phyloP scores from a whole-genome alignment of 1,139 yeast genomes.

The Yamadazyma taylorii region DNA sequence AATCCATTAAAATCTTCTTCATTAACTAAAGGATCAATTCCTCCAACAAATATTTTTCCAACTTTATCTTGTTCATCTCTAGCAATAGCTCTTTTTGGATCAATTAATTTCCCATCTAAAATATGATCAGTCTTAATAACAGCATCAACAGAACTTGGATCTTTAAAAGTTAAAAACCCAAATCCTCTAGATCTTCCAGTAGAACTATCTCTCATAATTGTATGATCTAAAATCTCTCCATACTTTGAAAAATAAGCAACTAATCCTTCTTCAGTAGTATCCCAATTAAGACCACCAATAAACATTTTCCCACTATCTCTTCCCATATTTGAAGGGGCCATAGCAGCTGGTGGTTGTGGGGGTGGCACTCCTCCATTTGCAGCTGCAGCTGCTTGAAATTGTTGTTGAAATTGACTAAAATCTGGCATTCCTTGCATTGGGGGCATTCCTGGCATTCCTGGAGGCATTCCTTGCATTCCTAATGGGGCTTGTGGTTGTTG shows the following conservation, averaged over 20 bases:
- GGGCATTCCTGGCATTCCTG: slow-evolving; percentile 11
- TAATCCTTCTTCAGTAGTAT: slow-evolving; percentile 85
- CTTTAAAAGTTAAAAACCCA: slow-evolving; percentile 89
- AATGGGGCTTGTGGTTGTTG: slow-evolving; percentile 5
- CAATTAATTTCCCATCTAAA: slow-evolving; percentile 94
- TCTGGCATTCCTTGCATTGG: slow-evolving; percentile 12
- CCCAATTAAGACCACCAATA: slow-evolving; percentile 98
- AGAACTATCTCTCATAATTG: slow-evolving; percentile 88
- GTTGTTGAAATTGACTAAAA: slow-evolving; percentile 15
- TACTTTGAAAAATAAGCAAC: slow-evolving; percentile 82
- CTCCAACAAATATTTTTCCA: slow-evolving; percentile 97
- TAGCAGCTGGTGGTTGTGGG: slow-evolving; percentile 18
- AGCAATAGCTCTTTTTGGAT: slow-evolving; percentile 97
- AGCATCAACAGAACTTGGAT: slow-evolving; percentile 79
- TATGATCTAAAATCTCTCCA: slow-evolving; percentile 87
- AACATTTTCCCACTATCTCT: slow-evolving; percentile 84
- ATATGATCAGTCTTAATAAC: slow-evolving; percentile 88
- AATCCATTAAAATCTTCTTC: slow-evolving; percentile 88
- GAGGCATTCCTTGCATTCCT: slow-evolving; percentile 5
- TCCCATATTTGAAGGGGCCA: slow-evolving; percentile 38
- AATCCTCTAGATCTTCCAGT: slow-evolving; percentile 97
- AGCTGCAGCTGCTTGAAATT: slow-evolving; percentile 5
- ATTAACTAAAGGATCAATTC: slow-evolving; percentile 93
- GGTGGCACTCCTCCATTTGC: slow-evolving; percentile 9
- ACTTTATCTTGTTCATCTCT: slow-evolving; percentile 97